Evolutionary conservation across 345 rosid species (phyloP).

Genomic region (Syzygium jambos): DNA sequence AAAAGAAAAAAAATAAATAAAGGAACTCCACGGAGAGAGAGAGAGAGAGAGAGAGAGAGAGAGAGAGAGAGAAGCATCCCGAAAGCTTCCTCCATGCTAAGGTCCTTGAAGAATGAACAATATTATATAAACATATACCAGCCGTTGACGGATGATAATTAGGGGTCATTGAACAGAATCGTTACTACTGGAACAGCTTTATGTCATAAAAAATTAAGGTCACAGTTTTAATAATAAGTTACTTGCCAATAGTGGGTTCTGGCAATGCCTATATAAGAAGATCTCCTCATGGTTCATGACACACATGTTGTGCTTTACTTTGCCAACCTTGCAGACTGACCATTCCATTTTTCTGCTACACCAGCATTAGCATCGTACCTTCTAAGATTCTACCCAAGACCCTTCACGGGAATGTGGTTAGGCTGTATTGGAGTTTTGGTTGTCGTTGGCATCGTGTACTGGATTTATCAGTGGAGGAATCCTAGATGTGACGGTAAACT

Average conservation of each 20-base stretch:
- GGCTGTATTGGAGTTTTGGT: constrained; percentile 40
- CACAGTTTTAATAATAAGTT: neutral
- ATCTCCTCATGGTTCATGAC: neutral
- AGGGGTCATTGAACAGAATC: constrained; percentile 10
- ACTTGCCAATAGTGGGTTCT: neutral
- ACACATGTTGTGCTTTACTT: neutral
- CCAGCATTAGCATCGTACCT: neutral
- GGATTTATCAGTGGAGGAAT: constrained; percentile 64
- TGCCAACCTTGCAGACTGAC: neutral
- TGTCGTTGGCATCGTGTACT: constrained; percentile 35
- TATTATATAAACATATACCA: neutral
- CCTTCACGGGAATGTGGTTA: constrained; percentile 19
- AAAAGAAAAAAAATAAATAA: neutral
- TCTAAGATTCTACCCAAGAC: neutral
- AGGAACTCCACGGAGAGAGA: neutral
- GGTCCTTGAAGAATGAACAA: neutral
- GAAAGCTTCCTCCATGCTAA: neutral
- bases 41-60: neutral
- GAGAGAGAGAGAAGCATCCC: neutral
- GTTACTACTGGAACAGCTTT: constrained; percentile 17
- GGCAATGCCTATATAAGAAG: neutral
- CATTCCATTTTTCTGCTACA: neutral
- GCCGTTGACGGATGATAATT: constrained; percentile 27
- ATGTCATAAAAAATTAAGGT: neutral
- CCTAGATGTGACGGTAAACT: constrained; percentile 84